Evolutionary conservation across 306 rosid genomes (phyloP).

Genomic region (Arachis hypogaea): DNA sequence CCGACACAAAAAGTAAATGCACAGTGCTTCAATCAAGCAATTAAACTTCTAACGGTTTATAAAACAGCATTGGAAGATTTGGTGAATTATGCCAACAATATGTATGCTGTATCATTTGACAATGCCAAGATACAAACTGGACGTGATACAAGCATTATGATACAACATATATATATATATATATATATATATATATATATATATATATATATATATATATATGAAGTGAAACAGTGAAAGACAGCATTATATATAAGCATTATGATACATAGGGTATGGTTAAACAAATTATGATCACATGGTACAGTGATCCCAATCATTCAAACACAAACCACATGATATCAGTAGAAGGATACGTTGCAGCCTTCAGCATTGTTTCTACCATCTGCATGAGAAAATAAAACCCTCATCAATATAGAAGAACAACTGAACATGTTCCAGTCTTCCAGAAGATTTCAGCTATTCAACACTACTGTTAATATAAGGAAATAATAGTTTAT

Average conservation of each 20-base stretch:
- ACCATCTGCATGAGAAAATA: conserved; percentile 74
- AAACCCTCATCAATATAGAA: neutral
- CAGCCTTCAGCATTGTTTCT: conserved; percentile 89
- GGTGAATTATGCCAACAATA: neutral
- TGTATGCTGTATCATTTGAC: conserved; percentile 7
- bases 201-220: neutral
- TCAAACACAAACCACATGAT: conserved; percentile 11
- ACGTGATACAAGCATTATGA: neutral
- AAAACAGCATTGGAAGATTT: neutral
- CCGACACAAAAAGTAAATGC: neutral
- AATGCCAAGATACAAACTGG: neutral
- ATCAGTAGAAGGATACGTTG: conserved; percentile 68
- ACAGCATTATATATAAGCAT: neutral
- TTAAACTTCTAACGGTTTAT: neutral
- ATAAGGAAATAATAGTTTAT: neutral
- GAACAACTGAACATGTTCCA: neutral
- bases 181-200: no score
- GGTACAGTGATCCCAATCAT: conserved; percentile 5
- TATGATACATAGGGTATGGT: neutral
- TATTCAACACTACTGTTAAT: conserved; percentile 1
- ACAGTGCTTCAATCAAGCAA: conserved; percentile 1
- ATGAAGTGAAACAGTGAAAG: neutral
- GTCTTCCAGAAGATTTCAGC: conserved; percentile 18
- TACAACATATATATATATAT: neutral
- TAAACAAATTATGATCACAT: conserved; percentile 17